Conservation (phyloP, 495 filamentous ascomycete genomes). For the Neurospora intermedia region DNA sequence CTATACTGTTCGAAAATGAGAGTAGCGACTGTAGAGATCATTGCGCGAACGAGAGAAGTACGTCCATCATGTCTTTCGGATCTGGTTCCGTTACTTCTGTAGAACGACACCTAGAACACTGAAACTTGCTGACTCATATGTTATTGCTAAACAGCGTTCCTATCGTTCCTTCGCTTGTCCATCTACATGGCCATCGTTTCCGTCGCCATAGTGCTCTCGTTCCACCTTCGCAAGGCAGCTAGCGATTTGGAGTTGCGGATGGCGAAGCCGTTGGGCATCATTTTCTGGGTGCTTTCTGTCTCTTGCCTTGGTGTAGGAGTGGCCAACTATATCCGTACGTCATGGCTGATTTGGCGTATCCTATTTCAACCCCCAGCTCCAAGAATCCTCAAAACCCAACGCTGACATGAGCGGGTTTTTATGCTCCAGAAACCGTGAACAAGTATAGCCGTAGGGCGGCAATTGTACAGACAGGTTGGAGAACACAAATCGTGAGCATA, state of each 20-base stretch:
- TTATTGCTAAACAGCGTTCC: constrained; percentile 46
- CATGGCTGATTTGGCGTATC: background rate
- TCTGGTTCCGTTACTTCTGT: background rate
- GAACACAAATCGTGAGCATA: constrained; percentile 64
- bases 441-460: constrained; percentile 69
- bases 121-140: background rate
- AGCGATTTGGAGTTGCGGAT: constrained; percentile 59
- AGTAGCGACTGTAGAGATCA: constrained; percentile 80
- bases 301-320: constrained; percentile 66
- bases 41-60: constrained; percentile 69
- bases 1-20: constrained; percentile 80
- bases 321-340: constrained; percentile 66
- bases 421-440: constrained; percentile 52
- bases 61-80: constrained; percentile 6
- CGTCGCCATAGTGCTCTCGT: constrained; percentile 82
- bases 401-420: background rate
- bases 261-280: constrained; percentile 70
- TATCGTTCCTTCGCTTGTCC: constrained; percentile 86
- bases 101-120: no score
- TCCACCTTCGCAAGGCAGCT: constrained; percentile 72
- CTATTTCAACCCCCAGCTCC: background rate
- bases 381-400: background rate
- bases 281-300: constrained; percentile 79
- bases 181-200: constrained; percentile 87
- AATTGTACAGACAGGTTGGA: constrained; percentile 88